These are phyloP conservation scores for Candida germanica DNA, from an alignment of 805 yeast species.

Conservation along the genomic window DNA sequence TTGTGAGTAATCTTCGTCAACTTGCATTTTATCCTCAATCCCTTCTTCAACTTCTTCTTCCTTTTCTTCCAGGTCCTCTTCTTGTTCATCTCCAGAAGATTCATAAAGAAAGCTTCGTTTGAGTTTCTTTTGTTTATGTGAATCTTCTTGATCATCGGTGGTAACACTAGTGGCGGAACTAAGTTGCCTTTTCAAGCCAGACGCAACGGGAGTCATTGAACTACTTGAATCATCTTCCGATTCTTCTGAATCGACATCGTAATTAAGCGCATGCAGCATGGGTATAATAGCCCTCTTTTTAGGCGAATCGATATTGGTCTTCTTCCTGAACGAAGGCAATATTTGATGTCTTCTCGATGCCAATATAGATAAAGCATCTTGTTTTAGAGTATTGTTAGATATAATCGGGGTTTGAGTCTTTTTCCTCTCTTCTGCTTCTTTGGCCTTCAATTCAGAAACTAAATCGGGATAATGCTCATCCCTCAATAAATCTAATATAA, in stretches of 20 bases:
- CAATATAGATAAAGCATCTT: constrained; percentile 25
- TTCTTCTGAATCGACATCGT: constrained; percentile 32
- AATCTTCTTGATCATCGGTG: constrained; percentile 24
- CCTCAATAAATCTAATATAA: constrained; percentile 57
- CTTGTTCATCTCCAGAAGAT: constrained; percentile 27
- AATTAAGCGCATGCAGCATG: constrained; percentile 54
- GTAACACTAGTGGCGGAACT: constrained; percentile 20
- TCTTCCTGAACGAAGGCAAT: constrained; percentile 37
- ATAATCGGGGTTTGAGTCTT: constrained; percentile 14
- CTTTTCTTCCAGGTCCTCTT: constrained; percentile 18
- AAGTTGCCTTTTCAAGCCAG: constrained; percentile 27
- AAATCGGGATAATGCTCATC: constrained; percentile 56
- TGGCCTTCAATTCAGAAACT: constrained; percentile 32
- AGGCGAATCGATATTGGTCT: constrained; percentile 23
- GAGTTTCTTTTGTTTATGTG: constrained; percentile 17
- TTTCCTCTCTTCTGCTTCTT: constrained; percentile 18
- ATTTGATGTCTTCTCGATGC: constrained; percentile 18
- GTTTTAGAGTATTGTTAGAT: constrained; percentile 17
- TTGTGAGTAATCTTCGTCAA: constrained; percentile 24
- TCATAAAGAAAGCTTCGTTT: constrained; percentile 29
- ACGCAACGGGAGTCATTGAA: constrained; percentile 32
- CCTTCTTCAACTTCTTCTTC: constrained; percentile 17
- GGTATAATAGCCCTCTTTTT: constrained; percentile 39
- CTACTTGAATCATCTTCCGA: constrained; percentile 37
- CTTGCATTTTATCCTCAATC: constrained; percentile 18